Evolutionary conservation across 108 stramenopile species (phyloP).

Genomic region (Skeletonema potamos): DNA sequence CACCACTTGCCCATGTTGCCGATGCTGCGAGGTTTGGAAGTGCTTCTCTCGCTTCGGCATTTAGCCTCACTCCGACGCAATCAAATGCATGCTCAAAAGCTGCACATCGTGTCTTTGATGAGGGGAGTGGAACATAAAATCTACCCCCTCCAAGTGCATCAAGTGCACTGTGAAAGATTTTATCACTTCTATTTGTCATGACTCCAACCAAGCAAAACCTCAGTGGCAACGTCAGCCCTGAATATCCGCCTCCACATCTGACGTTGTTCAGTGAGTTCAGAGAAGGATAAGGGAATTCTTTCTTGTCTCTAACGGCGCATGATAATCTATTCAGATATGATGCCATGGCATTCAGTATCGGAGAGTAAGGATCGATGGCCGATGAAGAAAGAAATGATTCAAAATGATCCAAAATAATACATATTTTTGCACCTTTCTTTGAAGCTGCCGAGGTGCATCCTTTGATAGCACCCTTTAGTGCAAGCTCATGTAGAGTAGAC

Average conservation of each 20-base stretch:
- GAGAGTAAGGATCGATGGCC: conserved; percentile 60
- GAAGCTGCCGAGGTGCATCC: conserved; percentile 6
- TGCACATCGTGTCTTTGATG: conserved; percentile 41
- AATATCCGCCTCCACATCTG: conserved; percentile 1
- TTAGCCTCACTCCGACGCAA: conserved; percentile 31
- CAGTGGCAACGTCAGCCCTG: conserved; percentile 51
- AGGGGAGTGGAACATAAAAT: conserved; percentile 56
- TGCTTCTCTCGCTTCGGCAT: conserved; percentile 22
- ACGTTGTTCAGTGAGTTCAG: conserved; percentile 69
- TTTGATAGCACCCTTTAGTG: conserved; percentile 54
- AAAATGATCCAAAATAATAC: conserved; percentile 77
- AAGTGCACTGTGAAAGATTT: conserved; percentile 31
- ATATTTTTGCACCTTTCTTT: conserved; percentile 20
- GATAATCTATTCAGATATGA: conserved; percentile 64
- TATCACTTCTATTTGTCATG: conserved; percentile 68
- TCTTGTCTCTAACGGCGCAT: conserved; percentile 35
- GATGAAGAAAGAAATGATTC: conserved; percentile 62
- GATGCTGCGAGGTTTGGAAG: conserved; percentile 59
- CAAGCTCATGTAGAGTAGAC: conserved; percentile 59
- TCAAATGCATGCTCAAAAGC: conserved; percentile 60
- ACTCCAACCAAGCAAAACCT: conserved; percentile 74
- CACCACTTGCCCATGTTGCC: conserved; percentile 56
- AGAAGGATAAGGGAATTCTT: conserved; percentile 69
- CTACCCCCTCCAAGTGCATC: conserved; percentile 55
- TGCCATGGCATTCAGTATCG: conserved; percentile 66